Conservation (phyloP, 371 early-diverging fungal species). For the Mortierella sp. region DNA sequence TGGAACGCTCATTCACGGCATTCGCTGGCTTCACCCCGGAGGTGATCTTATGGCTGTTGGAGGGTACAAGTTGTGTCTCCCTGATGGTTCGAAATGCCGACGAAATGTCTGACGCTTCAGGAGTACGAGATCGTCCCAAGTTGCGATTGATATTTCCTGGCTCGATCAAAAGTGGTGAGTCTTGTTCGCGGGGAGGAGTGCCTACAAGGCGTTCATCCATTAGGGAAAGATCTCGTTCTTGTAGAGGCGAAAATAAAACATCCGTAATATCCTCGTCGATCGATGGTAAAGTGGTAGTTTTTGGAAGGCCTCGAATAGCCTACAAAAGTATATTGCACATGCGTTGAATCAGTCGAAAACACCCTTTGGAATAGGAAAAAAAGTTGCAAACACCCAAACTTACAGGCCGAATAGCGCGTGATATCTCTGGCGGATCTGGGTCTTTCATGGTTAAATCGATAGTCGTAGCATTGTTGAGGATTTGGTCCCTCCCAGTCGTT, state of each 20-base stretch:
- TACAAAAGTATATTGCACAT: background rate
- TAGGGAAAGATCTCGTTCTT: no score
- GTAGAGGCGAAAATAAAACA: no score
- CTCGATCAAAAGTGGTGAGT: no score
- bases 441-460: background rate
- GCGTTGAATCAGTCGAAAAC: no score
- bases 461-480: background rate
- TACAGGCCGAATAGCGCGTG: background rate
- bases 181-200: no score
- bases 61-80: background rate
- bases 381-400: background rate
- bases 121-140: no score
- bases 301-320: background rate
- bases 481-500: background rate
- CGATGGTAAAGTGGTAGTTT: conserved; percentile 1
- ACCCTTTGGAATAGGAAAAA: no score
- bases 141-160: no score
- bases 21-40: background rate
- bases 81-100: no score
- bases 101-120: no score
- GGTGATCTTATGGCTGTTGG: background rate
- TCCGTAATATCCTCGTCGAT: background rate
- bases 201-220: no score
- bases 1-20: background rate
- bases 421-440: background rate